These are phyloP conservation scores for Ophiocordyceps camponoti-leonardi DNA, from an alignment of 2,329 filamentous ascomycete genomes.

Conservation along the genomic window DNA sequence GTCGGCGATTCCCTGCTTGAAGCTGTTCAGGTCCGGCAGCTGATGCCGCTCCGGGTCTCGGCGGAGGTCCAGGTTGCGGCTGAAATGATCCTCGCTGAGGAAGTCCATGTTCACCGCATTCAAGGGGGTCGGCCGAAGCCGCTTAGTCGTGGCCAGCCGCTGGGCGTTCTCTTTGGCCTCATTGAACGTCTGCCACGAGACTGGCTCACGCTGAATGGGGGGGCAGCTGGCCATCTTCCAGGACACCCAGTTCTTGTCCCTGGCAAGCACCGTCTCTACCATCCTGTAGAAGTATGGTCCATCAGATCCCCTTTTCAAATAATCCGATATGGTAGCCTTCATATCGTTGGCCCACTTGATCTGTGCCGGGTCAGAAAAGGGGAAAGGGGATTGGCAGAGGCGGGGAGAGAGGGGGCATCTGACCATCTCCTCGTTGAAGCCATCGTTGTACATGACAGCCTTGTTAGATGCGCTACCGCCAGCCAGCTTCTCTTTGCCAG, in stretches of 20 bases:
- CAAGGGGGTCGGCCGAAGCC: conserved; percentile 49
- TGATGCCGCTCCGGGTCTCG: conserved; percentile 47
- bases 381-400: not conserved
- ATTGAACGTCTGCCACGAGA: conserved; percentile 52
- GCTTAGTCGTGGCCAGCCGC: conserved; percentile 52
- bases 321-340: conserved; percentile 62
- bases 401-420: conserved; percentile 14
- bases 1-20: conserved; percentile 56
- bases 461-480: conserved; percentile 56
- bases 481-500: conserved; percentile 63
- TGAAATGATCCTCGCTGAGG: conserved; percentile 46
- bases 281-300: conserved; percentile 92
- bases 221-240: conserved; percentile 96
- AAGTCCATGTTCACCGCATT: conserved; percentile 66
- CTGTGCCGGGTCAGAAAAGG: conserved; percentile 20
- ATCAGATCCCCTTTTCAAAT: conserved; percentile 64
- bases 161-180: conserved; percentile 50
- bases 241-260: conserved; percentile 96
- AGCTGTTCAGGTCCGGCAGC: conserved; percentile 52
- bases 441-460: conserved; percentile 66
- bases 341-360: conserved; percentile 71
- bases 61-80: conserved; percentile 48
- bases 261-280: conserved; percentile 86
- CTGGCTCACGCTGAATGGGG: conserved; percentile 59
- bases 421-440: conserved; percentile 72